Conservation (phyloP, 306 rosid genomes). For the Begonia fuchsioides region DNA sequence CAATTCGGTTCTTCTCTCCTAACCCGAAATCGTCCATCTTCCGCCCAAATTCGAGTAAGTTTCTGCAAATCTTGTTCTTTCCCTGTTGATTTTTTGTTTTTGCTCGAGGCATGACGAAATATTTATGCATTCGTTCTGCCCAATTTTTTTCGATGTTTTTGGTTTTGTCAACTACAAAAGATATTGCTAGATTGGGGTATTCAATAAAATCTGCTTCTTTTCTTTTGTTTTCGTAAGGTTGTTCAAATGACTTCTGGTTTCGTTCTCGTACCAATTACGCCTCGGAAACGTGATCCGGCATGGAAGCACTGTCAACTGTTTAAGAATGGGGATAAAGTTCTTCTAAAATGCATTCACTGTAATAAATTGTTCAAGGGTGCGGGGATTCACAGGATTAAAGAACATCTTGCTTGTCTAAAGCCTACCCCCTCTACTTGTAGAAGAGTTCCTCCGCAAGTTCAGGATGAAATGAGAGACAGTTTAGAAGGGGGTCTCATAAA, state of each 20-base stretch:
- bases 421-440: slow-evolving; percentile 80
- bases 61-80: slow-evolving; percentile 7
- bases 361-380: slow-evolving; percentile 82
- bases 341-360: slow-evolving; percentile 74
- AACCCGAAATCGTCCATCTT: slow-evolving; percentile 8
- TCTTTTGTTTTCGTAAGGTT: slow-evolving; percentile 6
- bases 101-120: neutral
- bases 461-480: slow-evolving; percentile 56
- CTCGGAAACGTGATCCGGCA: slow-evolving; percentile 89
- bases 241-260: slow-evolving; percentile 37
- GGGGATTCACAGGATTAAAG: slow-evolving; percentile 97
- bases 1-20: slow-evolving; percentile 42
- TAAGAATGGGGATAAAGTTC: slow-evolving; percentile 71
- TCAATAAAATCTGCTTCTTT: neutral
- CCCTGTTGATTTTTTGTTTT: neutral
- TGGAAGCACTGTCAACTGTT: slow-evolving; percentile 92
- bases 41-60: slow-evolving; percentile 30
- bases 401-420: slow-evolving; percentile 82
- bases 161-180: slow-evolving; percentile 5
- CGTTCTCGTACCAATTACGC: slow-evolving; percentile 52
- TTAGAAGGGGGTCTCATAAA: slow-evolving; percentile 73
- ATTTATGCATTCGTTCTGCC: slow-evolving; percentile 2
- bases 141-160: neutral
- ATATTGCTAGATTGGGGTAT: slow-evolving; percentile 5
- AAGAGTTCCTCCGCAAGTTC: slow-evolving; percentile 64